A percentile compares a stretch with the other conserved stretches of the same genome.
phyloP scores from a whole-genome alignment of 2,329 filamentous ascomycete species.

The Pseudocercospora fijiensis region DNA sequence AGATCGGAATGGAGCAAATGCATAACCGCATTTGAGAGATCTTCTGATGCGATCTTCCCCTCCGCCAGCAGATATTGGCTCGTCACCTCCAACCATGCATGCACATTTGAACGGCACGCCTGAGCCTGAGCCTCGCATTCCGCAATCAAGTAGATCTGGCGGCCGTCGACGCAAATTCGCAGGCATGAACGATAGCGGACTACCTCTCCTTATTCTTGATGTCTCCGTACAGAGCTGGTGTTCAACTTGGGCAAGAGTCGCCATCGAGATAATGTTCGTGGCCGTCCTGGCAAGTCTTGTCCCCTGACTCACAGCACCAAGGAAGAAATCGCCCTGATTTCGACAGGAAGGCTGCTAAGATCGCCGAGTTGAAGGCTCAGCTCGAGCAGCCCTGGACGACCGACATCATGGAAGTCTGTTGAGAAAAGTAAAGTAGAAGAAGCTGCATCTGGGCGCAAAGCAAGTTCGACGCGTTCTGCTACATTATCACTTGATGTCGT shows the following conservation, averaged over 20 bases:
- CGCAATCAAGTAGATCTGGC: conserved; percentile 61
- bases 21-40: too few species aligned
- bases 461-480: too few species aligned
- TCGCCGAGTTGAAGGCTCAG: too few species aligned
- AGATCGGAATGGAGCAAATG: not conserved
- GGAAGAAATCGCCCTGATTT: not conserved
- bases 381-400: too few species aligned
- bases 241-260: not conserved
- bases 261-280: not conserved
- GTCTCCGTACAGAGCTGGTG: not conserved
- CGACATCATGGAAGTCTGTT: too few species aligned
- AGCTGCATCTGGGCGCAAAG: too few species aligned
- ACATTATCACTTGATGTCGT: too few species aligned
- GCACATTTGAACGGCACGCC: conserved; percentile 68
- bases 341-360: too few species aligned
- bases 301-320: not conserved
- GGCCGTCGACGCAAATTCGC: conserved; percentile 74
- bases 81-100: conserved; percentile 85
- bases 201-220: not conserved
- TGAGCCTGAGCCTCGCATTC: conserved; percentile 63
- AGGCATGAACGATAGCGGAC: conserved; percentile 86
- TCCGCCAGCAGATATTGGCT: conserved; percentile 70
- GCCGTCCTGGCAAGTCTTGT: not conserved
- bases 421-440: too few species aligned
- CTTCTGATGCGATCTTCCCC: conserved; percentile 63